Percentiles rank a stretch among this genome's conserved stretches.
phyloP scores from a whole-genome alignment of 495 filamentous ascomycete genomes.

The Penicillium simplicissimum region DNA sequence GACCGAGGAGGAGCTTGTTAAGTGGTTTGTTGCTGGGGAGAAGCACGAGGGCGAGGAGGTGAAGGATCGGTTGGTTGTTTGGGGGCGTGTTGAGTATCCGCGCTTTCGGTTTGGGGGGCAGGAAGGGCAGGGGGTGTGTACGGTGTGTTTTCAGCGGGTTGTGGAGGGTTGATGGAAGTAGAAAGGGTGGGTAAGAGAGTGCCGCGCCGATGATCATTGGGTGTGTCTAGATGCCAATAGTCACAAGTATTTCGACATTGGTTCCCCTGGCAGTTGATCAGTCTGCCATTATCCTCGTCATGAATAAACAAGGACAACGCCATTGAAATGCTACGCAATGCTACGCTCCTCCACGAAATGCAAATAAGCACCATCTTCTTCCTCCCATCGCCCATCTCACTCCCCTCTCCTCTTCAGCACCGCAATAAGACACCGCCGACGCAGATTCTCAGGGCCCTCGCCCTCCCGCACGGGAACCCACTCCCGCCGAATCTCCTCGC shows the following conservation, averaged over 20 bases:
- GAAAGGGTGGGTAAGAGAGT: neutral
- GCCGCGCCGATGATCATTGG: neutral
- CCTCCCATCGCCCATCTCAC: neutral
- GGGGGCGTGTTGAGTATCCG: conserved; percentile 74
- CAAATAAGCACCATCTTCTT: too few relatives aligned
- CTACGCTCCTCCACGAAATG: too few relatives aligned
- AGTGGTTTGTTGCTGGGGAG: conserved; percentile 63
- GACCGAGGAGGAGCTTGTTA: conserved; percentile 83
- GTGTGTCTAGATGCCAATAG: neutral
- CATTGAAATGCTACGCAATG: too few relatives aligned
- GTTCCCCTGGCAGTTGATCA: neutral
- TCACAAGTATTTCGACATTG: neutral
- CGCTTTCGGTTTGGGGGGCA: conserved; percentile 83
- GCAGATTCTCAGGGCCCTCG: conserved; percentile 68
- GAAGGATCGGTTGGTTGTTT: conserved; percentile 50
- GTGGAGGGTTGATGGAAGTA: neutral
- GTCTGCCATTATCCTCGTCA: neutral
- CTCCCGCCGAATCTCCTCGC: conserved; percentile 52
- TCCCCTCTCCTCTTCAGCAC: conserved; percentile 50
- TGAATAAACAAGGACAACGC: neutral
- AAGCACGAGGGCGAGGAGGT: conserved; percentile 10
- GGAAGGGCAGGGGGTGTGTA: conserved; percentile 82
- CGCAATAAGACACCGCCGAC: conserved; percentile 77
- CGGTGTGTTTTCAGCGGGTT: conserved; percentile 65
- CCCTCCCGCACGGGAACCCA: conserved; percentile 58